These are phyloP conservation scores for Barnettozyma botsteinii DNA, from an alignment of 805 yeast genomes.

Conservation along the genomic window DNA sequence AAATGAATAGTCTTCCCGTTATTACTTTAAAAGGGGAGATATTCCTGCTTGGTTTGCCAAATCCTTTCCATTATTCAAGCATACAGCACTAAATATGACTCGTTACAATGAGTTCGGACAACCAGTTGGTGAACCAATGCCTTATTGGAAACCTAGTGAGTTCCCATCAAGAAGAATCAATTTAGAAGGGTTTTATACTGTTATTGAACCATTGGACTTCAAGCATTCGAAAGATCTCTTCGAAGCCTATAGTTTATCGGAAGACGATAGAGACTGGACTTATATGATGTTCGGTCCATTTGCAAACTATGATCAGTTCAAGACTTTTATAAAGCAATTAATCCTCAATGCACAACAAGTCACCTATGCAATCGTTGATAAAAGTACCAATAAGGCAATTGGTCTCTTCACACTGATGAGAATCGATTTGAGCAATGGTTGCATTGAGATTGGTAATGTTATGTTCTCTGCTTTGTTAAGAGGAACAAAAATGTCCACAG, in stretches of 20 bases:
- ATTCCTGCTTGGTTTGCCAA: no score
- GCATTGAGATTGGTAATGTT: conserved; percentile 6
- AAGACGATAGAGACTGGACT: neutral
- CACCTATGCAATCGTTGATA: conserved; percentile 3
- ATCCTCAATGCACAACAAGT: neutral
- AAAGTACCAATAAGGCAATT: neutral
- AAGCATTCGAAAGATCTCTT: conserved; percentile 1
- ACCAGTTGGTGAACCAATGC: neutral
- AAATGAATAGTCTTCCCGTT: no score
- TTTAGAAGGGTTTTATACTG: neutral
- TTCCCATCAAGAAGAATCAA: neutral
- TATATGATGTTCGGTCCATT: conserved; percentile 4
- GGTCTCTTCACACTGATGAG: conserved; percentile 4
- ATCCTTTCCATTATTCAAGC: no score
- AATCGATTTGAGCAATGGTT: neutral
- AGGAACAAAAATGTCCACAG: conserved; percentile 1
- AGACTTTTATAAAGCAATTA: neutral
- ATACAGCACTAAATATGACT: no score
- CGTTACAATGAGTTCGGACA: no score
- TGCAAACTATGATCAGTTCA: neutral
- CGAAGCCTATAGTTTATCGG: neutral
- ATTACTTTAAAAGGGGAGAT: no score
- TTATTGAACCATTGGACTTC: neutral
- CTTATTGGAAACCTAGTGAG: neutral
- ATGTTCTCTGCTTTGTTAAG: neutral